Percentiles rank a stretch among this genome's conserved stretches.
Evolutionary conservation across 495 filamentous ascomycete genomes (phyloP).

Genomic region (Melanomma pulvis-pyrius): DNA sequence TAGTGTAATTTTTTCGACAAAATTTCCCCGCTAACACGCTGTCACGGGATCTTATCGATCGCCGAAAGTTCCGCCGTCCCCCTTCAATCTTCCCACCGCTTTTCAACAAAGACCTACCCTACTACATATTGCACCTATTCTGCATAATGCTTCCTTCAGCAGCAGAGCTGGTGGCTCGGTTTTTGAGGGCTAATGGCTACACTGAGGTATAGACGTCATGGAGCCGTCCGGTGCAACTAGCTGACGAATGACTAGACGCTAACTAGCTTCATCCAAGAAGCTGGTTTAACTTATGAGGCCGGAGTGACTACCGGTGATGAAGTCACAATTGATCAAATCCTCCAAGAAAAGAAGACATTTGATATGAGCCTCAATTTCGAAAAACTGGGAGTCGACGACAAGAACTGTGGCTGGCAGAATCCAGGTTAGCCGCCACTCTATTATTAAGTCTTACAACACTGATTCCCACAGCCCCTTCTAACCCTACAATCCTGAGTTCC

Average conservation of each 20-base stretch:
- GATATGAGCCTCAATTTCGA: conserved; percentile 62
- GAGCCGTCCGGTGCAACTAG: too few species aligned
- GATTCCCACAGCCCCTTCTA: conserved; percentile 52
- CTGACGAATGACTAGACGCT: conserved; percentile 52
- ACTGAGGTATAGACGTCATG: conserved; percentile 48
- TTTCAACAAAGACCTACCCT: background rate
- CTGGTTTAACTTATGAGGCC: conserved; percentile 55
- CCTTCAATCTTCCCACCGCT: background rate
- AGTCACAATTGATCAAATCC: conserved; percentile 64
- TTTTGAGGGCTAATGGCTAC: conserved; percentile 63
- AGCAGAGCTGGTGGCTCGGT: conserved; percentile 62
- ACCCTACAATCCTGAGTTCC: conserved; percentile 47
- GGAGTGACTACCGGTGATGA: conserved; percentile 47
- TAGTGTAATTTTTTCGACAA: background rate
- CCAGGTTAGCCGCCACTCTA: conserved; percentile 50
- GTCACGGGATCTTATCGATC: background rate
- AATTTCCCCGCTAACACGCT: background rate
- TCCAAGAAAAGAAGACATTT: conserved; percentile 67
- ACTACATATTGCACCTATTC: background rate
- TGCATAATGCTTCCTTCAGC: conserved; percentile 33
- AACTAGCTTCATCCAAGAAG: conserved; percentile 63
- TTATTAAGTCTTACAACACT: background rate
- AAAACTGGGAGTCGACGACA: conserved; percentile 52
- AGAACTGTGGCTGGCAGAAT: conserved; percentile 51
- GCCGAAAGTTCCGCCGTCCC: background rate